Base-by-base conservation (phyloP, 78 protist species). In the Dictyostelium intermedium region DNA sequence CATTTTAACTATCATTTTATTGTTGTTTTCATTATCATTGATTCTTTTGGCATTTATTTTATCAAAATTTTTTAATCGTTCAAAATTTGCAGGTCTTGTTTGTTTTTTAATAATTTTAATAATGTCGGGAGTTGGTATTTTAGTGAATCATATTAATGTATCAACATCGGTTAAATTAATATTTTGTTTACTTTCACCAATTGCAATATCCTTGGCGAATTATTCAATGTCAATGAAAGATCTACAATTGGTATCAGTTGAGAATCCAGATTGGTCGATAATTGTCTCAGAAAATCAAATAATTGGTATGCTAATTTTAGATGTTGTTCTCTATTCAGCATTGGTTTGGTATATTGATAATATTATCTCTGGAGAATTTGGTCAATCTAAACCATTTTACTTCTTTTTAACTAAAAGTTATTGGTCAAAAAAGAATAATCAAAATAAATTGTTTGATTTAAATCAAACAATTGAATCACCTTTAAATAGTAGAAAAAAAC, bases 51-150 rank as follows among this genome's bases (percentile, higher is more conserved):
- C 84, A 39, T 87, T 87, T 43, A 78, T 87, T 14, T 45, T 79
- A 27, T 41, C 70, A 16, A 79, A 45, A 30, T 87, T 87, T 60
- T 78, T 87, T 43, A 77, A 87, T 61, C 61, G 41, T 41, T 87
- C 92, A 39, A 87, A 87, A 43, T 87, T 87, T 63, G 84, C 85
- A 2, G 92, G 85, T 43, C 30, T 78, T 2, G 61, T 87, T 11
- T 78, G 78, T 8, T 78, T 60, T 20, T n/a, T 53, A 10, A 39
- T 87, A 23, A 72, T 87, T 16, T 25, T 87, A 47, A 83, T 81
- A 23, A 27, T 61, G 14, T 43, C 50, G 6, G 92, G 86, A 41
- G 7, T 78, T 3, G 56, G 35, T 11, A 56, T 87, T 23, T 72
- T 60, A 3, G 43, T 50, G 39, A 34, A 34, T 72, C n/a, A 72